Percentiles rank a stretch among this genome's conserved stretches.
phyloP scores from a whole-genome alignment of 73 alveolate species.

The Paramecium caudatum region DNA sequence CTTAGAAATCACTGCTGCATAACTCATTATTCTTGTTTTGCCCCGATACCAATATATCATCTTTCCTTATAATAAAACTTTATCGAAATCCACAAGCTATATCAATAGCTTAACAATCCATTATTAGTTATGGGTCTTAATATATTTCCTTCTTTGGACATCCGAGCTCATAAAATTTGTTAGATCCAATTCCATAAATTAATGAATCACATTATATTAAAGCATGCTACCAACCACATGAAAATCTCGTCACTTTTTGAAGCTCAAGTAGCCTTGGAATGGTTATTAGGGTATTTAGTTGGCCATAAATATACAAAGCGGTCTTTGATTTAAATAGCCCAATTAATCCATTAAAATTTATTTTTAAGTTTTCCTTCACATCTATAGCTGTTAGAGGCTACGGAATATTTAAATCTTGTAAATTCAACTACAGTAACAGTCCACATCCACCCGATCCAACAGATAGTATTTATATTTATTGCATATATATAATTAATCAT shows the following conservation, averaged over 20 bases:
- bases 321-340: conserved; percentile 2
- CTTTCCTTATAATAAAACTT: conserved; percentile 59
- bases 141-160: not conserved
- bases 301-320: conserved; percentile 34
- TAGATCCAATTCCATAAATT: conserved; percentile 77
- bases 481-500: conserved; percentile 11
- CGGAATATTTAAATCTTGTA: not conserved
- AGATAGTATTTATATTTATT: not conserved
- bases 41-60: conserved; percentile 76
- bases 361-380: not conserved
- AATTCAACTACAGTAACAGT: not conserved
- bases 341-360: conserved; percentile 43
- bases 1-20: not conserved
- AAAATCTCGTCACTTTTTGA: conserved; percentile 18
- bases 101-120: not conserved
- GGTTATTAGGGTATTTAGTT: not conserved
- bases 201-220: conserved; percentile 43
- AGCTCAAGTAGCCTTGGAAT: conserved; percentile 60
- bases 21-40: conserved; percentile 75
- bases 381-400: too few species aligned
- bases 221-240: conserved; percentile 82
- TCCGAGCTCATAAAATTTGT: conserved; percentile 76
- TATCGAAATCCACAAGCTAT: conserved; percentile 77
- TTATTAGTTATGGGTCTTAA: conserved; percentile 28
- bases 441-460: conserved; percentile 43